These are phyloP conservation scores for Beta macrorhiza DNA, from an alignment of 179 eudicot species.

Conservation along the genomic window DNA sequence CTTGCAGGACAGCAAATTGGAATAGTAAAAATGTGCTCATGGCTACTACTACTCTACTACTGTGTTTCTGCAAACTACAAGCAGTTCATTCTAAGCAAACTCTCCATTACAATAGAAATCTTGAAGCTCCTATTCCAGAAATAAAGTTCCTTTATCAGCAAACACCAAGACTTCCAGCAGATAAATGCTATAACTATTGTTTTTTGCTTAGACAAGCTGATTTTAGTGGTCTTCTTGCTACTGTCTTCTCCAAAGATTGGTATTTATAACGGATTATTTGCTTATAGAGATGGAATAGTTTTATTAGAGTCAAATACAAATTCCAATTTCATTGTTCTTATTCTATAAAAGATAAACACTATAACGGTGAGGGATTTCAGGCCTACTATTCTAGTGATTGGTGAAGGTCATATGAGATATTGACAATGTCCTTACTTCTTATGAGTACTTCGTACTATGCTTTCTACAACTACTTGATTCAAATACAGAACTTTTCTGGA, in stretches of 20 bases:
- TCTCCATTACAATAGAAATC: not conserved
- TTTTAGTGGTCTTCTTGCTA: not conserved
- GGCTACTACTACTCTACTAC: not conserved
- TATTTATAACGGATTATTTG: not conserved
- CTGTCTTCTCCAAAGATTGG: not conserved
- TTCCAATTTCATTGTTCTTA: not conserved
- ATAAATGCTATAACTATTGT: not conserved
- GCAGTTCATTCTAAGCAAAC: not conserved
- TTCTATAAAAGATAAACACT: not conserved
- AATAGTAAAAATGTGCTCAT: not conserved
- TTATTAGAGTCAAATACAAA: not conserved
- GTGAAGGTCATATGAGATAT: not conserved
- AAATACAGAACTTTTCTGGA: not conserved
- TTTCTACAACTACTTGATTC: too few species aligned
- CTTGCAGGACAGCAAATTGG: constrained; percentile 1
- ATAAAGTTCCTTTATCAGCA: not conserved
- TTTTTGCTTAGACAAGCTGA: not conserved
- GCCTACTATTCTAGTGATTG: not conserved
- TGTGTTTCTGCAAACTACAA: not conserved
- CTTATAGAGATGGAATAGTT: not conserved
- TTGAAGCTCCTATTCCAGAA: not conserved
- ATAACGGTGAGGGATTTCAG: not conserved
- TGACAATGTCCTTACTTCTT: not conserved
- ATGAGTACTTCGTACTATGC: too few species aligned
- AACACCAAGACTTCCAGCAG: not conserved